Base-by-base conservation (phyloP, 192 early-diverging fungal species). In the Glomus cerebriforme region DNA sequence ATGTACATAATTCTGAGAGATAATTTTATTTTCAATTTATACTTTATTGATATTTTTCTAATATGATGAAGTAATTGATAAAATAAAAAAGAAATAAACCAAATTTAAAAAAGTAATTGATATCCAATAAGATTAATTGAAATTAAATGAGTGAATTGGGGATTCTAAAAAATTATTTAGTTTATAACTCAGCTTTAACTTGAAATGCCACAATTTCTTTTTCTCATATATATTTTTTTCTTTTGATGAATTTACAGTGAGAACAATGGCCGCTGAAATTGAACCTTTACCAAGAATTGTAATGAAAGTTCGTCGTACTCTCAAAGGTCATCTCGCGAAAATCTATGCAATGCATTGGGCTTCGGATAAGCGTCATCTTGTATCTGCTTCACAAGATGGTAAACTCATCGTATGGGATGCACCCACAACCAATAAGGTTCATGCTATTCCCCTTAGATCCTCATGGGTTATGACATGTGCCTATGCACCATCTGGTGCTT, bases 381-480 rank as follows among this genome's bases (percentile, higher is more conserved):
- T 99, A 43, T 95, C 93, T 58, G 97, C 97, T 32, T 99, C 98
- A 80, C 98, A 99, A 88, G 98, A 99, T 85, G 97, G 98, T 74
- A 99, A 98, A 86, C 89, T 99, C 59, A 99, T 99, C 76, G 96
- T 99, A 47, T 99, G 98, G 97, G 98, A 99, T 81, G 96, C 96
- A 59, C 96, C 94, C 83, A 95, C 96, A 63, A 98, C 97, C 72
- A 99, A 99, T 90, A 99, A 99, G 86, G 94, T 98, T 37, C 96
- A 99, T 84, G 97, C 98, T 24, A 99, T 99, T 80, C 98, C 98
- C 1, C 85, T 99, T 70, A 94, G 96, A 13, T 99, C 98, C 2
- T 99, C 97, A 15, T 99, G 98, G 98, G 97, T 99, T 81, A 99
- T 99, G 98, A 99, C 98, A 32, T 98, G 97, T 81, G 96, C 98